Evolutionary conservation across 2,329 filamentous ascomycete genomes (phyloP).

Genomic region (Sporothrix variecibatus): DNA sequence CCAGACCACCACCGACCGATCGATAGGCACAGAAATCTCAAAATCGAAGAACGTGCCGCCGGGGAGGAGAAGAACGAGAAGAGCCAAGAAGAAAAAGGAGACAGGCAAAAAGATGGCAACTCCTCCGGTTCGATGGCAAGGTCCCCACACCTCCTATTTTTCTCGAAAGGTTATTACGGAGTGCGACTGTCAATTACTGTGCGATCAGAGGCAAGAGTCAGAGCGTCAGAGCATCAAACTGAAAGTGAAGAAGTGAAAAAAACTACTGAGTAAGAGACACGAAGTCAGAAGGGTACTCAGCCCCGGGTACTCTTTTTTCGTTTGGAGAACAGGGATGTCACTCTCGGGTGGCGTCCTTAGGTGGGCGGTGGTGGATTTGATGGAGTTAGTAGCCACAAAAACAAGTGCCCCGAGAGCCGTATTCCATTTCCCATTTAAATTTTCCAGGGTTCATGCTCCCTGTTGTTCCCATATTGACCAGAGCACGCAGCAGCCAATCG

Average conservation of each 20-base stretch:
- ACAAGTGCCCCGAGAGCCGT: neutral
- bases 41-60: neutral
- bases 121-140: constrained; percentile 9
- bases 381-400: neutral
- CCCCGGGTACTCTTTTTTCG: neutral
- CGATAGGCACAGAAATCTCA: neutral
- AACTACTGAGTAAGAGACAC: neutral
- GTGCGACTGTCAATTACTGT: neutral
- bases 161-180: neutral
- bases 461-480: neutral
- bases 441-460: neutral
- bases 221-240: neutral
- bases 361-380: neutral
- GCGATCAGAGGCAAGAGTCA: constrained; percentile 2
- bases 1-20: constrained; percentile 6
- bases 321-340: neutral
- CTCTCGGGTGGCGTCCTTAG: constrained; percentile 4
- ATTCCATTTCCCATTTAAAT: neutral
- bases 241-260: neutral
- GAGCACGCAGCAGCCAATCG: neutral
- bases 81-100: neutral
- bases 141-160: constrained; percentile 16
- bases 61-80: neutral
- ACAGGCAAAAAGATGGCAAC: neutral
- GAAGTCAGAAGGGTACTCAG: neutral